Conservation (phyloP, 352 stramenopile species). For the Pythium apleroticum region DNA sequence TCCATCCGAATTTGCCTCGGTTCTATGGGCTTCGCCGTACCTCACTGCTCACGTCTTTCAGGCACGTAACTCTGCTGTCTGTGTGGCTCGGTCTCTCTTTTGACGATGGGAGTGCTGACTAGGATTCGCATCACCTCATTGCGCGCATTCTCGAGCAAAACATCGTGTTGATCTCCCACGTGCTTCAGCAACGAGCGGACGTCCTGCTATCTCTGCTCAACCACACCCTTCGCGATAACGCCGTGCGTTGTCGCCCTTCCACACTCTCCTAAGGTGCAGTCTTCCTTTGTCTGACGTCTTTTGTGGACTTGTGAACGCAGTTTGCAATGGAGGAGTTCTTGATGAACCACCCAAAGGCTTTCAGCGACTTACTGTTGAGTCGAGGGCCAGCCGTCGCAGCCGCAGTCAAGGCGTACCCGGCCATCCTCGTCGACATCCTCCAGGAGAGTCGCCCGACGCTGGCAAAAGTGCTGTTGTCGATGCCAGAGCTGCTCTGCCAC, state of each 20-base stretch:
- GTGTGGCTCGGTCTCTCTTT: background rate
- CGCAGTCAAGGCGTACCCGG: constrained; percentile 49
- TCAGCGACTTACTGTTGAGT: constrained; percentile 63
- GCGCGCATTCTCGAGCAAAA: constrained; percentile 75
- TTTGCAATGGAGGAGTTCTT: constrained; percentile 67
- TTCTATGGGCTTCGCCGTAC: constrained; percentile 63
- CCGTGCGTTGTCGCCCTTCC: constrained; percentile 29
- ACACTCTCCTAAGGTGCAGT: background rate
- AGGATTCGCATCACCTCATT: constrained; percentile 58
- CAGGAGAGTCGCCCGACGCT: constrained; percentile 44
- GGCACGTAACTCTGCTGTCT: too few species aligned
- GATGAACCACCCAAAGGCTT: constrained; percentile 52
- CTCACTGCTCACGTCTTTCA: constrained; percentile 72
- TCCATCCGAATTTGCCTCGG: constrained; percentile 44
- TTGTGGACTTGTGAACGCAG: constrained; percentile 25
- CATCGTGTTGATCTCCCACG: constrained; percentile 60
- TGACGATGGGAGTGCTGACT: background rate
- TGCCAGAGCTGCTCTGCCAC: constrained; percentile 45
- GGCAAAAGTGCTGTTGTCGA: constrained; percentile 40
- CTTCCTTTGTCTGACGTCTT: background rate
- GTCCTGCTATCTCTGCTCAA: constrained; percentile 54
- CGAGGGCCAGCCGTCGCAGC: constrained; percentile 43
- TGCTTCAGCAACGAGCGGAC: constrained; percentile 51
- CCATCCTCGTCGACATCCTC: constrained; percentile 58
- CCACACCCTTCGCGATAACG: constrained; percentile 63